Conservation (phyloP, 2,329 filamentous ascomycete species). For the Chrysoporthe deuterocubensis region DNA sequence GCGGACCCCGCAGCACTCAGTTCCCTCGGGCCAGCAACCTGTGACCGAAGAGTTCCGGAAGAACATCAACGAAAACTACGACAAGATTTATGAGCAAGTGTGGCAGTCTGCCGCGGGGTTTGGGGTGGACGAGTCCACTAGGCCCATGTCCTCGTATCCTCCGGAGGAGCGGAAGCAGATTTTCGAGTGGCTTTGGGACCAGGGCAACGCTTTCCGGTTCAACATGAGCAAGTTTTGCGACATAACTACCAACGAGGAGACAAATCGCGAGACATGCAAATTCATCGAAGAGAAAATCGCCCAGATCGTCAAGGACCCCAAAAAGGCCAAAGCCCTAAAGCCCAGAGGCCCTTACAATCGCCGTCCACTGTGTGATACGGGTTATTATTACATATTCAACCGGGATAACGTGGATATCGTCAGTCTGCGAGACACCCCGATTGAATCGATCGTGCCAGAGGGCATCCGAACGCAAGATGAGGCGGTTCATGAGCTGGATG, state of each 20-base stretch:
- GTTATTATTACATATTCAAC: constrained; percentile 55
- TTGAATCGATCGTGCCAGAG: constrained; percentile 42
- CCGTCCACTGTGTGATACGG: constrained; percentile 46
- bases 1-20: constrained; percentile 59
- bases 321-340: constrained; percentile 49
- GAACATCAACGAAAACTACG: constrained; percentile 41
- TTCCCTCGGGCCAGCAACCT: constrained; percentile 59
- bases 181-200: constrained; percentile 48
- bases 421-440: constrained; percentile 46
- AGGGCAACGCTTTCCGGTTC: constrained; percentile 50
- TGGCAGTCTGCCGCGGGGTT: constrained; percentile 55
- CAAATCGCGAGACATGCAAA: constrained; percentile 50
- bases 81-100: constrained; percentile 48
- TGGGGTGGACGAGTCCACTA: constrained; percentile 52
- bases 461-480: constrained; percentile 46
- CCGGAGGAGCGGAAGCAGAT: constrained; percentile 48
- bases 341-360: constrained; percentile 50
- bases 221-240: constrained; percentile 53
- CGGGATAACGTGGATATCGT: constrained; percentile 50
- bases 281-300: constrained; percentile 53
- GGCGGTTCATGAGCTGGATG: constrained; percentile 41
- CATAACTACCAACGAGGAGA: constrained; percentile 43
- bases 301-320: constrained; percentile 47
- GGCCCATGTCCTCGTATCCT: constrained; percentile 42
- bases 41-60: constrained; percentile 51